Evolutionary conservation across 1,284 basidiomycete species (phyloP).

Genomic region (Bjerkandera adusta): DNA sequence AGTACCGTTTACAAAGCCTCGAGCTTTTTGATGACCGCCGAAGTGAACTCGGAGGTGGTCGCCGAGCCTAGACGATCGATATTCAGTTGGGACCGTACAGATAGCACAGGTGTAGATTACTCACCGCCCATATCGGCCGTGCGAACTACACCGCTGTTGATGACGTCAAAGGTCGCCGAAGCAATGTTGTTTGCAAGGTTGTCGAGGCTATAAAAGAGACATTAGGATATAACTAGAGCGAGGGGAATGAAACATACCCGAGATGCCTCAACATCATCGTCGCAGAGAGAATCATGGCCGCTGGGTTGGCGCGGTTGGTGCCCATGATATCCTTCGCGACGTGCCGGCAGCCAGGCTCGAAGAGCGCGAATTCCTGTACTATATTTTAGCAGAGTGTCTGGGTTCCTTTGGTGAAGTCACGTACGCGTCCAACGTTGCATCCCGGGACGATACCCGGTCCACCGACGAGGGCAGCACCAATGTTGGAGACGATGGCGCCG

Average conservation of each 20-base stretch:
- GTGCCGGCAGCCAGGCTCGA: conserved; percentile 98
- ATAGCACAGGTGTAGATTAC: conserved; percentile 28
- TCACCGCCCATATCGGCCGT: conserved; percentile 96
- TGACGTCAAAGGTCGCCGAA: conserved; percentile 90
- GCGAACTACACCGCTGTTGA: conserved; percentile 85
- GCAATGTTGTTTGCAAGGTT: conserved; percentile 95
- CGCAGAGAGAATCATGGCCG: conserved; percentile 96
- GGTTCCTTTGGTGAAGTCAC: conserved; percentile 25
- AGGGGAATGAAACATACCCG: conserved; percentile 51
- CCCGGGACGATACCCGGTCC: conserved; percentile 98
- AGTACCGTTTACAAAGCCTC: conserved; percentile 5
- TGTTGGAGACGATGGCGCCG: conserved; percentile 98
- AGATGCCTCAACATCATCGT: conserved; percentile 99
- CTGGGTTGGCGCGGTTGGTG: conserved; percentile 96
- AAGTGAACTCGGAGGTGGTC: conserved; percentile 91
- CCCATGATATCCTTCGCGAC: conserved; percentile 99
- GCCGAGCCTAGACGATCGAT: conserved; percentile 57
- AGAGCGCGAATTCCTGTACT: conserved; percentile 91
- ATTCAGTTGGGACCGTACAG: conserved; percentile 7
- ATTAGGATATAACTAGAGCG: conserved; percentile 1
- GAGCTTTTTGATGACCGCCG: conserved; percentile 81
- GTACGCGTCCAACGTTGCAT: conserved; percentile 93
- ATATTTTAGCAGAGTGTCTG: too few relatives aligned
- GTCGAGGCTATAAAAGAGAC: conserved; percentile 64
- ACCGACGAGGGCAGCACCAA: conserved; percentile 97